Conservation (phyloP, 148 eudicot genomes). For the Rhododendron molle region DNA sequence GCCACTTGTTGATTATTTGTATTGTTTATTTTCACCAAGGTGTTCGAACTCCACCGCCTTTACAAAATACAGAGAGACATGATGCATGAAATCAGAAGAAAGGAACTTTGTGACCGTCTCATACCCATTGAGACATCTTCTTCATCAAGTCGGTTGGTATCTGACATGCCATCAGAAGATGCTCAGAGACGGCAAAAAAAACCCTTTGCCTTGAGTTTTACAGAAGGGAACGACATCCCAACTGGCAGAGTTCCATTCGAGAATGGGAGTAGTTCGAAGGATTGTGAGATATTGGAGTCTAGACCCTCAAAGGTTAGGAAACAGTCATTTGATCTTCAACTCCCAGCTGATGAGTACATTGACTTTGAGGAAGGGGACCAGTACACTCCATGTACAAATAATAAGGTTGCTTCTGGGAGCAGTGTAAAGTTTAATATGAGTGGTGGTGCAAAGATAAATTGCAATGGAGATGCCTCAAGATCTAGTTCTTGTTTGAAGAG, state of each 20-base stretch:
- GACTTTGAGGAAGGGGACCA: constrained; percentile 57
- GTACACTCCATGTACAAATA: constrained; percentile 15
- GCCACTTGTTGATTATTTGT: background rate
- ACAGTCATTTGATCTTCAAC: constrained; percentile 69
- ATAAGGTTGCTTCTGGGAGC: constrained; percentile 22
- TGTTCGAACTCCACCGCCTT: constrained; percentile 83
- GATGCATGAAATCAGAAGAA: constrained; percentile 73
- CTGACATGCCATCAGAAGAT: constrained; percentile 50
- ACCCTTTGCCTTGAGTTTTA: constrained; percentile 24
- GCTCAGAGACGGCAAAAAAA: constrained; percentile 38
- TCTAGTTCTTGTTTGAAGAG: constrained; percentile 32
- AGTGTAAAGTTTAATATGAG: constrained; percentile 20
- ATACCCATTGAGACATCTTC: constrained; percentile 61
- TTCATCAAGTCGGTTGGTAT: constrained; percentile 54
- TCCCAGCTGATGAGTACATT: constrained; percentile 68
- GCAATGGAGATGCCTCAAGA: constrained; percentile 25
- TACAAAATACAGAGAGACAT: constrained; percentile 77
- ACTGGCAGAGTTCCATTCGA: constrained; percentile 22
- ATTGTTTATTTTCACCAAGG: constrained; percentile 34
- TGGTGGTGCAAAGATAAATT: constrained; percentile 24
- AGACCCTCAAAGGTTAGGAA: constrained; percentile 74
- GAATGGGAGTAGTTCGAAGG: constrained; percentile 40
- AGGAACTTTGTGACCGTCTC: constrained; percentile 36
- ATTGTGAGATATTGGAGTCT: constrained; percentile 55
- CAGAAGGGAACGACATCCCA: constrained; percentile 37